These are phyloP conservation scores for Helotiales sp. DNA, from an alignment of 2,329 filamentous ascomycete species.

Conservation along the genomic window DNA sequence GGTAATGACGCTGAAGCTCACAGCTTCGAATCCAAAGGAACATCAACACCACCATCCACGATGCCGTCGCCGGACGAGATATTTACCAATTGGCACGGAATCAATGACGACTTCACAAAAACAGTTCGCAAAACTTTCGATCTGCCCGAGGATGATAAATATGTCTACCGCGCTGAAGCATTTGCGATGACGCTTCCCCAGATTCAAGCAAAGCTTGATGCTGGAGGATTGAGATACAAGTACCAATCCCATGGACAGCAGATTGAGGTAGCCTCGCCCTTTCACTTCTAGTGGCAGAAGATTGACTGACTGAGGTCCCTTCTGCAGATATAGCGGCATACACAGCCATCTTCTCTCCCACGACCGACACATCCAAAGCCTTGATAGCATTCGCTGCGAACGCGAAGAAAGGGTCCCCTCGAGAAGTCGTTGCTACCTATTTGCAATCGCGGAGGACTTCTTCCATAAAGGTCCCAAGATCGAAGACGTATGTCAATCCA, in stretches of 20 bases:
- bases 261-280: conserved; percentile 13
- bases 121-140: conserved; percentile 25
- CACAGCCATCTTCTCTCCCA: conserved; percentile 63
- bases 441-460: conserved; percentile 54
- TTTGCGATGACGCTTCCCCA: conserved; percentile 29
- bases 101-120: conserved; percentile 22
- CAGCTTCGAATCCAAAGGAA: neutral
- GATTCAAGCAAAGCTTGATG: conserved; percentile 19
- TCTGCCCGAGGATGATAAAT: conserved; percentile 23
- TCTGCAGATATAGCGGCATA: conserved; percentile 64
- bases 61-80: conserved; percentile 24
- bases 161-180: conserved; percentile 28
- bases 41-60: conserved; percentile 6
- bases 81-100: conserved; percentile 25
- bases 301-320: conserved; percentile 25
- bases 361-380: conserved; percentile 58
- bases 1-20: neutral
- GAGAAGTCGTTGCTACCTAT: conserved; percentile 55
- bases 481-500: conserved; percentile 57
- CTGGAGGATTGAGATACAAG: conserved; percentile 23
- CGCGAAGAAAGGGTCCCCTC: conserved; percentile 63
- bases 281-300: neutral
- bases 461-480: conserved; percentile 45
- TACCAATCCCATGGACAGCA: conserved; percentile 27
- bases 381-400: conserved; percentile 64